Evolutionary conservation across 352 stramenopile genomes (phyloP), one percentile per base, ranked within the genome.

Genomic region (Phytophthora aleatoria): DNA sequence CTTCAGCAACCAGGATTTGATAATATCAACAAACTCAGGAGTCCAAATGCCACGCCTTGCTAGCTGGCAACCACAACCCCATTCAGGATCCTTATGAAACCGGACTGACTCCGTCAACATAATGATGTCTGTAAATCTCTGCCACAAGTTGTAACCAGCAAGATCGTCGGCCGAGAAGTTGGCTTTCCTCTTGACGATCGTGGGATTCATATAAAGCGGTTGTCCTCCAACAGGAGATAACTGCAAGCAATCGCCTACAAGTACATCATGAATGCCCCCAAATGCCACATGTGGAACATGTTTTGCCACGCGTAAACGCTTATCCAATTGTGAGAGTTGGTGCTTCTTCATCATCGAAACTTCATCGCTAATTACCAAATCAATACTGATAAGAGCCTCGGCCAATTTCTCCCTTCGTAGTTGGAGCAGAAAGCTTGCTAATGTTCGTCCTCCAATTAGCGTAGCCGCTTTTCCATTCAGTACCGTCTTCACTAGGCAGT

Each of bases 81-180:
- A 79, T 11, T 63, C 48, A 0, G 63, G 71, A 28, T 76, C 72
- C 6, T 64, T 44, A 5, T 13, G 13, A 38, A 76, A 73, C 0
- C 63, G 42, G n/a, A 70, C 58, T 1, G 20, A 63, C 11, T 77
- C 68, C 4, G 57, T 43, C 12, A 64, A 30, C 13, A 64, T 33
- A 2, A 64, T 26, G 3, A 38, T 27, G 12, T 6, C 10, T 3
- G 35, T 50, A 51, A 57, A 57, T 8, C 15, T 4, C 4, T 11
- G 10, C 47, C 47, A 64, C 16, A 64, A 44, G 5, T 50, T 3
- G 36, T 27, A 57, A 1, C 26, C 47, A 26, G 36, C 47, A 38
- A 55, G 6, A 13, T 60, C 41, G 15, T 44, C 16, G 11, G 12
- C 2, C 15, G 30, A 60, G n/a, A 3, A 33, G 4, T 33, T 33